A percentile compares a stretch with the other conserved stretches of the same genome.
These are phyloP conservation scores for Cardamine occulta DNA, from an alignment of 345 rosid genomes.

Conservation along the genomic window DNA sequence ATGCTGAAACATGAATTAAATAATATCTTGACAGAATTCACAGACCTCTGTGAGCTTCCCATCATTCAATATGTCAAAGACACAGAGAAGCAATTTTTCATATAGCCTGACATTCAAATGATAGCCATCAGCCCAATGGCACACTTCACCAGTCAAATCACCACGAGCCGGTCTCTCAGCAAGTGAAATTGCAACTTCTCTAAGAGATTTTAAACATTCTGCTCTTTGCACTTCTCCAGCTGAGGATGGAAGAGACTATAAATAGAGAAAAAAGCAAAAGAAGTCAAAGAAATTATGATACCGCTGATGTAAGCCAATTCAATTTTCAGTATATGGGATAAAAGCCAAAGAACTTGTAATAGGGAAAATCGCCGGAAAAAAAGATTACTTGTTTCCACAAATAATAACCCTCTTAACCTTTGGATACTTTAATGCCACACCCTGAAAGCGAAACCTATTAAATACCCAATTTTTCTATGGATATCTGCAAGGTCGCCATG, in stretches of 20 bases:
- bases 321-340: not conserved
- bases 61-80: slow-evolving; percentile 91
- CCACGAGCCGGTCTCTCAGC: slow-evolving; percentile 98
- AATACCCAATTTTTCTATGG: not conserved
- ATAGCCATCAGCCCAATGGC: slow-evolving; percentile 99
- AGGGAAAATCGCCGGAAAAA: slow-evolving; percentile 2
- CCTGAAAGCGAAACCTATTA: not conserved
- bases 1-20: slow-evolving; percentile 16
- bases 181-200: slow-evolving; percentile 85
- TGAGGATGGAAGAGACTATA: slow-evolving; percentile 79
- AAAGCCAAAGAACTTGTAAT: slow-evolving; percentile 21
- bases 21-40: slow-evolving; percentile 28
- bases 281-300: slow-evolving; percentile 25
- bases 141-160: slow-evolving; percentile 97
- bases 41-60: slow-evolving; percentile 95
- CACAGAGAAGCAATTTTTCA: slow-evolving; percentile 88
- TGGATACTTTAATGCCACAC: not conserved
- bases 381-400: not conserved
- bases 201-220: slow-evolving; percentile 87
- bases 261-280: slow-evolving; percentile 14
- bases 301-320: slow-evolving; percentile 18
- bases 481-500: not conserved
- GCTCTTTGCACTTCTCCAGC: slow-evolving; percentile 90
- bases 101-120: slow-evolving; percentile 88
- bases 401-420: not conserved